phyloP scores from a whole-genome alignment of 2,329 filamentous ascomycete genomes.

The Albophoma yamanashiensis region DNA sequence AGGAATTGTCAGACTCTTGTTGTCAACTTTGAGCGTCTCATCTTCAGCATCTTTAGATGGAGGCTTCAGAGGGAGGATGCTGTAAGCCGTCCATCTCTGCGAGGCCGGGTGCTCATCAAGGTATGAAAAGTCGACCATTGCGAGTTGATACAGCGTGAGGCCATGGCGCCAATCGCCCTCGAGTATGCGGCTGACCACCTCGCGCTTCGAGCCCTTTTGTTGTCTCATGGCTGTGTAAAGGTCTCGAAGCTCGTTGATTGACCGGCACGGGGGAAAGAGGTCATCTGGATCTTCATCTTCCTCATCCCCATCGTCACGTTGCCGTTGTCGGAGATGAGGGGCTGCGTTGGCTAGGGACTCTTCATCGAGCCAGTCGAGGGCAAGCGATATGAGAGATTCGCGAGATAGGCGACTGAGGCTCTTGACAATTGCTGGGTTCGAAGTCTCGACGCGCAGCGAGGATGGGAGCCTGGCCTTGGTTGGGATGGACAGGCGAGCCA shows the following conservation, averaged over 20 bases:
- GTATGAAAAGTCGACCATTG: conserved; percentile 58
- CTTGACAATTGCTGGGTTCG: conserved; percentile 54
- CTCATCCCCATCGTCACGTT: conserved; percentile 8
- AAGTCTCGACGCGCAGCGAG: conserved; percentile 54
- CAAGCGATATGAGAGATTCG: conserved; percentile 59
- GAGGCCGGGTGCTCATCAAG: conserved; percentile 54
- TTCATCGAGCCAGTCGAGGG: conserved; percentile 66
- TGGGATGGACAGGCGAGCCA: conserved; percentile 54
- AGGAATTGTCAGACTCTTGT: conserved; percentile 42
- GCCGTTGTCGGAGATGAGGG: conserved; percentile 17
- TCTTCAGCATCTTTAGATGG: conserved; percentile 25
- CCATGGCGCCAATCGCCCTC: conserved; percentile 61
- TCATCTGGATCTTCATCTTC: conserved; percentile 43
- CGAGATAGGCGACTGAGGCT: conserved; percentile 61
- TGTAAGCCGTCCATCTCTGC: conserved; percentile 54
- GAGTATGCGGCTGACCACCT: conserved; percentile 51
- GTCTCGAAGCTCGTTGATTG: conserved; percentile 55
- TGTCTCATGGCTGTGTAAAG: conserved; percentile 51
- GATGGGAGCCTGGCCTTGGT: conserved; percentile 64
- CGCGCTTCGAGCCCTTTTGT: conserved; percentile 49
- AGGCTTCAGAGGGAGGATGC: conserved; percentile 41
- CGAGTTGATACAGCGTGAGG: conserved; percentile 53
- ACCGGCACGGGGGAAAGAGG: conserved; percentile 57
- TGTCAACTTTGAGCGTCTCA: conserved; percentile 29
- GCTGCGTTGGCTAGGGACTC: conserved; percentile 46